These are phyloP conservation scores for Chrysoporthe puriensis DNA, from an alignment of 2,329 filamentous ascomycete species.

Conservation along the genomic window DNA sequence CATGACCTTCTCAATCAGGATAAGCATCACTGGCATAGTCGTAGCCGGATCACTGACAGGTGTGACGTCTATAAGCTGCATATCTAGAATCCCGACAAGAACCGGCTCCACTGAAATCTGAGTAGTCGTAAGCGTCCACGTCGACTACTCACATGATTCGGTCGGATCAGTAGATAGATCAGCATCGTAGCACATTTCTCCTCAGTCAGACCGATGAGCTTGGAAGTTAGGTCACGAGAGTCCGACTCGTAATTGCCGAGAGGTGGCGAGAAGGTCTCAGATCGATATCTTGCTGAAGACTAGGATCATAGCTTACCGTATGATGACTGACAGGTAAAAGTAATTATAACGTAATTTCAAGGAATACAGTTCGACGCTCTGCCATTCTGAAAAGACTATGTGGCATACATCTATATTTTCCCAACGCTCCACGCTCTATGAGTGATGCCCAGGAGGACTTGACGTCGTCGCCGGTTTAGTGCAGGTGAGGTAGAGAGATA, in stretches of 20 bases:
- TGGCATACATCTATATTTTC: too few relatives aligned
- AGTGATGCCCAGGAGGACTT: too few relatives aligned
- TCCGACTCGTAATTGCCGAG: neutral
- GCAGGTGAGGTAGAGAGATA: too few relatives aligned
- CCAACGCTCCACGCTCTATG: too few relatives aligned
- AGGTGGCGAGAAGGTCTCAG: too few relatives aligned
- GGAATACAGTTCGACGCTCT: too few relatives aligned
- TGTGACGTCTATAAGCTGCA: neutral
- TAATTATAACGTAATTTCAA: too few relatives aligned
- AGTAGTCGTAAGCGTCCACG: conserved; percentile 13
- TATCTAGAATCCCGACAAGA: conserved; percentile 2
- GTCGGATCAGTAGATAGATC: neutral
- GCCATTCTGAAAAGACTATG: too few relatives aligned
- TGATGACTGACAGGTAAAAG: too few relatives aligned
- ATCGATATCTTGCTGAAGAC: too few relatives aligned
- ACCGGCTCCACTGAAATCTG: neutral
- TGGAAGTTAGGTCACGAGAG: neutral
- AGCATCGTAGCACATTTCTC: neutral
- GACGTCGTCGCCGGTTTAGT: too few relatives aligned
- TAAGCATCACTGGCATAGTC: conserved; percentile 7
- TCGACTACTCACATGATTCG: neutral
- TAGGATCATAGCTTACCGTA: too few relatives aligned
- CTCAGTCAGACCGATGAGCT: neutral
- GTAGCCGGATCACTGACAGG: neutral
- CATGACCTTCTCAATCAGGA: conserved; percentile 10